phyloP scores from a whole-genome alignment of 306 rosid genomes.

The Lagenaria siceraria region DNA sequence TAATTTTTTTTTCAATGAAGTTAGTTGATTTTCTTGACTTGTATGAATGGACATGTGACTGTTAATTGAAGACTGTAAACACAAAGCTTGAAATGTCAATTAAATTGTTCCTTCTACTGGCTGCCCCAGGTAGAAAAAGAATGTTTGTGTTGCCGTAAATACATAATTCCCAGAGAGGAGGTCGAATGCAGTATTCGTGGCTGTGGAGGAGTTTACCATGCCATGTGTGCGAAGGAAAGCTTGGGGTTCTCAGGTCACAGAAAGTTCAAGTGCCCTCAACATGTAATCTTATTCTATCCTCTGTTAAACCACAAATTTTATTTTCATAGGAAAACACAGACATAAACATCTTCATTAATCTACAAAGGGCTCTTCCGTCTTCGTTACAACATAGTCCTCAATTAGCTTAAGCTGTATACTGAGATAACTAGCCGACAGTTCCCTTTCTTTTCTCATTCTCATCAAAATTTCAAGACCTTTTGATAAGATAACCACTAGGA shows the following conservation, averaged over 20 bases:
- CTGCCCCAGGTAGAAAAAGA: slow-evolving; percentile 39
- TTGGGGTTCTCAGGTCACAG: slow-evolving; percentile 26
- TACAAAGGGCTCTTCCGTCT: background rate
- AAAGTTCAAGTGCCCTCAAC: slow-evolving; percentile 84
- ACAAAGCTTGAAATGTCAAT: background rate
- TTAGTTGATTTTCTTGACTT: background rate
- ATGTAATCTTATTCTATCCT: slow-evolving; percentile 27
- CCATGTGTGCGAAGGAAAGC: slow-evolving; percentile 42
- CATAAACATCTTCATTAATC: background rate
- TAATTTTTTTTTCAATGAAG: background rate
- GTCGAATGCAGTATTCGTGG: slow-evolving; percentile 54
- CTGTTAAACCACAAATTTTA: background rate
- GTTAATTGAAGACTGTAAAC: background rate
- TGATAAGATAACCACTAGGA: background rate
- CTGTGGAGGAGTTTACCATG: slow-evolving; percentile 49
- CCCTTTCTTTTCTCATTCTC: background rate
- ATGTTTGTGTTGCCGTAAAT: slow-evolving; percentile 40
- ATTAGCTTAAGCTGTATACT: background rate
- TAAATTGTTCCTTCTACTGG: background rate
- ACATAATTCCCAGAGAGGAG: slow-evolving; percentile 38
- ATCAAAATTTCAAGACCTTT: background rate
- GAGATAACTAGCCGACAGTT: background rate
- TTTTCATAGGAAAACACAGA: background rate
- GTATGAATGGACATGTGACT: background rate
- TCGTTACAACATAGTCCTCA: background rate